Evolutionary conservation across 78 protist species (phyloP).

Genomic region (Polysphondylium violaceum): DNA sequence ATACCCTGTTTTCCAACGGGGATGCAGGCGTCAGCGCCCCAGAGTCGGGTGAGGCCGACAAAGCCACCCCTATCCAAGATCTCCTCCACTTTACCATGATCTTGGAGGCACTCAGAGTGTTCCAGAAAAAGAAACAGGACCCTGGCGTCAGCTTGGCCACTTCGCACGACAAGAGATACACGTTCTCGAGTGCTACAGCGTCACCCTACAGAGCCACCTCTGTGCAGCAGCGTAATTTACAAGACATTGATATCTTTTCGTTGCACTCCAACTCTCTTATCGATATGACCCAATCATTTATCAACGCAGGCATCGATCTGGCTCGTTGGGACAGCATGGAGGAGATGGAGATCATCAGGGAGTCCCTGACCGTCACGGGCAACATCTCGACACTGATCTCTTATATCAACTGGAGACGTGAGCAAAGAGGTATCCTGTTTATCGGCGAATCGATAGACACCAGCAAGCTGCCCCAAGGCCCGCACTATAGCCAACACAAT

Average conservation of each 20-base stretch:
- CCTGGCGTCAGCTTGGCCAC: too few relatives aligned
- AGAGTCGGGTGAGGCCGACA: background rate
- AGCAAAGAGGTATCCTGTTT: constrained; percentile 16
- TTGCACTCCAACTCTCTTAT: too few relatives aligned
- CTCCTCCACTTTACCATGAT: constrained; percentile 50
- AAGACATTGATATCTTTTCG: too few relatives aligned
- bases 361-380: constrained; percentile 15
- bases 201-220: background rate
- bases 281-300: too few relatives aligned
- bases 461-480: background rate
- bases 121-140: constrained; percentile 55
- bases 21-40: background rate
- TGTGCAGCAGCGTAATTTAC: too few relatives aligned
- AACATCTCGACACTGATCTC: constrained; percentile 36
- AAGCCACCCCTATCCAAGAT: constrained; percentile 65
- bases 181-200: background rate
- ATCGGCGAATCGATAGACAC: background rate
- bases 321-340: constrained; percentile 70
- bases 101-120: constrained; percentile 65
- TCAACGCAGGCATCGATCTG: constrained; percentile 41
- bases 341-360: constrained; percentile 58
- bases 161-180: constrained; percentile 2
- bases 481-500: background rate
- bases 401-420: constrained; percentile 74
- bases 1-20: background rate